Evolutionary conservation across 345 rosid genomes (phyloP).

Genomic region (Orychophragmus violaceus): DNA sequence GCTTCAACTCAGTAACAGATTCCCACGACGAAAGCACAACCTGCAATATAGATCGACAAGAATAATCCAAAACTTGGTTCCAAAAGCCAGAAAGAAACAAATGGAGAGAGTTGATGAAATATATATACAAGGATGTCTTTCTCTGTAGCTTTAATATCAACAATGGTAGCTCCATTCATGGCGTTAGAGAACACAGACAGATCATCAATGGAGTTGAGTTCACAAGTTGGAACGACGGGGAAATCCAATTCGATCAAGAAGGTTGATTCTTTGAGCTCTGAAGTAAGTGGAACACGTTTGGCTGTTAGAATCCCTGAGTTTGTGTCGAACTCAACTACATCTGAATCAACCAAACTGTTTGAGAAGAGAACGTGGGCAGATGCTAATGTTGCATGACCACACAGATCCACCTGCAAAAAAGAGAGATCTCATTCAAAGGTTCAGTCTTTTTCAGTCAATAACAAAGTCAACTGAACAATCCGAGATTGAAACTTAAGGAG

Average conservation of each 20-base stretch:
- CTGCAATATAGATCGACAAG: neutral
- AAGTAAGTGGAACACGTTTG: conserved; percentile 29
- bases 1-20: conserved; percentile 45
- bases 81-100: neutral
- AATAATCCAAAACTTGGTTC: neutral
- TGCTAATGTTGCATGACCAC: conserved; percentile 87
- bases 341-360: conserved; percentile 39
- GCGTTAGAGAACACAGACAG: conserved; percentile 38
- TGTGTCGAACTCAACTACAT: conserved; percentile 55
- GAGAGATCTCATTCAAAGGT: neutral
- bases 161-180: conserved; percentile 37
- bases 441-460: neutral
- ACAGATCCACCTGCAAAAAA: conserved; percentile 42
- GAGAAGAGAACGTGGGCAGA: conserved; percentile 63
- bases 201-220: conserved; percentile 28
- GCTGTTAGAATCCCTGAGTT: conserved; percentile 63
- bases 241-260: conserved; percentile 52
- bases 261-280: conserved; percentile 6
- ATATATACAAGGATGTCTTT: conserved; percentile 42
- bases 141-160: conserved; percentile 46
- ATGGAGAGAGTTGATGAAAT: neutral
- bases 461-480: conserved; percentile 1
- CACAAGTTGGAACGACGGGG: conserved; percentile 38
- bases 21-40: conserved; percentile 56
- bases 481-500: neutral